Evolutionary conservation across 768 basidiomycete genomes (phyloP), one percentile per base, ranked within the genome.

Genomic region (Leccinum sublutescens): DNA sequence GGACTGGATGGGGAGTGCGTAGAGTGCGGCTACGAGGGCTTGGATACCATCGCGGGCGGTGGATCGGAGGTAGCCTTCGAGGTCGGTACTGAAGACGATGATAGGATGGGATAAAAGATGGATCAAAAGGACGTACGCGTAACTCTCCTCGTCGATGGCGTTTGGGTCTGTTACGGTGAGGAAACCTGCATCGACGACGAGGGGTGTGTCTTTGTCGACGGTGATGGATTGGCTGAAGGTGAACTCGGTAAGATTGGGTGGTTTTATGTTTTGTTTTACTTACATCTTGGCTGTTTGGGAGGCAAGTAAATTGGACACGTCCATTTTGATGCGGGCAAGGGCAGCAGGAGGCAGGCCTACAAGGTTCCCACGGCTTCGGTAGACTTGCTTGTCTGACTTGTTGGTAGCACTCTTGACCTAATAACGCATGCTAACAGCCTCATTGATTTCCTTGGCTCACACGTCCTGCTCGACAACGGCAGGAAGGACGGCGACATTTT

Each of bases 121-220:
- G 27, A 8, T 45, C n/a, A 34, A n/a, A 2, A 12, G 2, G n/a
- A 74, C 85, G 64, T 61, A 95, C 94, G 80, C 76, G 81, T 98
- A 97, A 66, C 79, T 83, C 57, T 93, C 91, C 51, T 83, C 81
- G 72, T 98, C 94, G 62, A 94, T 85, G 12, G 90, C 85, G 72
- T 93, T 95, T 21, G 82, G 81, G 77, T 99, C 96, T 50, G 92
- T 92, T 1, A 91, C 93, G 5, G 89, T 83, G 19, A 99, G 79
- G 45, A 89, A 81, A 4, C 91, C 95, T 12, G 33, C 33, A 40
- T 40, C 38, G 43, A 45, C 6, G 43, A 45, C 19, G 19, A 19
- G 19, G 43, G 43, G 43, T 1, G 43, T 45, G 43, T 45, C 43
- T 45, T 45, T 45, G 2, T 45, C 43, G 19, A 45, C 19, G 43